Base-by-base conservation (phyloP, 345 rosid genomes). In the Aquilaria sinensis region DNA sequence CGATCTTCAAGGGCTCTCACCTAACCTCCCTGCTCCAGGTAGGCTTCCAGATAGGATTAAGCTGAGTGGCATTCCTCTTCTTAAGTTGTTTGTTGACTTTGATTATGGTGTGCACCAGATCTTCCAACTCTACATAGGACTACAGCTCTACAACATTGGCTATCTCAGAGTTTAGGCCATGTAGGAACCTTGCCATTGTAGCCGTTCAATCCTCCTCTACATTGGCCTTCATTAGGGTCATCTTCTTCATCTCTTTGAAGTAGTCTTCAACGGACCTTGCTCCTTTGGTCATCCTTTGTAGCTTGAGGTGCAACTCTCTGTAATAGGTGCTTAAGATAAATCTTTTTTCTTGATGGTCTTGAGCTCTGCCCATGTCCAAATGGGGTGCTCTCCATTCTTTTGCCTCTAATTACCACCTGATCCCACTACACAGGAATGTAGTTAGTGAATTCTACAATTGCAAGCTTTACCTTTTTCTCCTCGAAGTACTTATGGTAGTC, bases 401-500 rank as follows among this genome's bases (percentile, higher is more conserved):
- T 49, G 10, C 15, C 47, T 58, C 16, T 10, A 4, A 53, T 29
- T 31, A 3, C n/a, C 23, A 62, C 29, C 12, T 61, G 29, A 62
- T 54, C 62, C 16, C 48, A 61, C 48, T 34, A 60, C 6, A 54
- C 47, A 9, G 47, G 29, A 53, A 29, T 53, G 57, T 69, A 62
- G 37, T 69, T 11, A 23, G 23, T 23, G 23, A 23, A 23, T 23
- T 23, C 23, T 23, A 23, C 23, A 23, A 23, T 23, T 23, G 12
- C 34, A 12, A 62, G 37, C 31, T 63, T 63, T 41, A 62, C 31
- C 5, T 62, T 63, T 30, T 62, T 55, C 1, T 4, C 15, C 33
- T 69, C 3, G 3, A 0, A 69, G 12, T 62, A 62, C 7, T n/a
- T 37, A 7, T 63, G 53, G 9, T 4, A 55, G 11, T 56, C 34